Evolutionary conservation across 1,284 basidiomycete species (phyloP), one percentile per base, ranked within the genome.

Genomic region (Mycocalia duriaeana): DNA sequence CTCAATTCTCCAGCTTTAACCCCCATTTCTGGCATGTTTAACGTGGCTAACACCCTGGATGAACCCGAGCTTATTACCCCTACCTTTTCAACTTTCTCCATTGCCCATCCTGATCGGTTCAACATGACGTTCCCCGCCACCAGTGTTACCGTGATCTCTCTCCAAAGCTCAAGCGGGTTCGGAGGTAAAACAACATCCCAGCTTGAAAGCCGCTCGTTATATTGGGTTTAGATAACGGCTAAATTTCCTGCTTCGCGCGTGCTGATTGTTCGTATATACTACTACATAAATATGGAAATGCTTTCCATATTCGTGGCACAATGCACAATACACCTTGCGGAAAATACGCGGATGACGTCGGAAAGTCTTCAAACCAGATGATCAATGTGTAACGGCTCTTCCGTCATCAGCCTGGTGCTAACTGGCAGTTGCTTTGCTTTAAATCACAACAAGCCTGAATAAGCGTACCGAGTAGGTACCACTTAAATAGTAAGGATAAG

Each of bases 121-220:
- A 66, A 66, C 50, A 65, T 63, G 46, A 63, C 63, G 6, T 64
- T 66, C 57, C 64, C 64, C 7, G 63, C 64, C 0, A 64, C 57
- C 46, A 67, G 67, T 45, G 57, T 66, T 18, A 67, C 61, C 4
- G 59, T 67, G 4, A 42, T 64, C 23, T 46, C 50, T 19, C 47
- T 58, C 18, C 54, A 58, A 46, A 56, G 47, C 35, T 42, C 46
- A 34, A 38, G 46, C 31, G n/a, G n/a, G n/a, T 44, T 55, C 23
- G 40, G 40, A 13, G 18, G 3, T 34, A 34, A 31, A 8, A 8
- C 28, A 31, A n/a, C 13, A 2, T 38, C 36, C 20, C 11, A 38
- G 20, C 36, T 38, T 19, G 13, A 20, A n/a, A 5, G 36, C 20
- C 36, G 36, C 14, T 5, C 11, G 14, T 19, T 19, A n/a, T 19